Percentiles rank a stretch among this genome's conserved stretches.
These are phyloP conservation scores for Globisporangium uncinulatum DNA, from an alignment of 352 stramenopile species.

Conservation along the genomic window DNA sequence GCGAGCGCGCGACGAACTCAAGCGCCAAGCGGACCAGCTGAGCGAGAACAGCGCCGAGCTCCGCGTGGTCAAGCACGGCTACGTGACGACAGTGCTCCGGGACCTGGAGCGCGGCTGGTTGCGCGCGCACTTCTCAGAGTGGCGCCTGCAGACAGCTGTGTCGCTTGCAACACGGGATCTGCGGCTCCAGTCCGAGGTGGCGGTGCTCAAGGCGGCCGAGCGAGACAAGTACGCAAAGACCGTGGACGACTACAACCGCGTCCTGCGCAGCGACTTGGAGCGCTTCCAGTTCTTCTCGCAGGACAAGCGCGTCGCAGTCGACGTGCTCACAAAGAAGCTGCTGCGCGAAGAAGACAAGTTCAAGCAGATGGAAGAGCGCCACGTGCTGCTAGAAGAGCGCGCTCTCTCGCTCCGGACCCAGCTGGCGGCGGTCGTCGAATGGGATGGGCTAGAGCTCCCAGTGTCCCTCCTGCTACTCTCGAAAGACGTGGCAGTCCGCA, in stretches of 20 bases:
- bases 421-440: constrained; percentile 47
- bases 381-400: constrained; percentile 48
- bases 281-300: constrained; percentile 76
- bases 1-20: constrained; percentile 19
- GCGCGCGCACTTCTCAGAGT: constrained; percentile 34
- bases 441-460: constrained; percentile 35
- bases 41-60: constrained; percentile 44
- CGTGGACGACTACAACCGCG: constrained; percentile 66
- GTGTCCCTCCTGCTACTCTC: constrained; percentile 41
- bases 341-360: constrained; percentile 61
- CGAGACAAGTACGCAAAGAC: constrained; percentile 59
- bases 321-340: constrained; percentile 74
- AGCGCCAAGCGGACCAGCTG: constrained; percentile 35
- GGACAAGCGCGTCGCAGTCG: constrained; percentile 67
- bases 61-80: constrained; percentile 68
- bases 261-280: constrained; percentile 66
- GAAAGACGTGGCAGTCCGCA: constrained; percentile 43
- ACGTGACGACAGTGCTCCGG: constrained; percentile 41
- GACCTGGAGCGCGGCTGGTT: constrained; percentile 39
- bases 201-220: constrained; percentile 47
- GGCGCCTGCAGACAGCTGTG: constrained; percentile 33
- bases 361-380: constrained; percentile 52
- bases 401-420: constrained; percentile 35
- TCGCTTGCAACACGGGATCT: constrained; percentile 34
- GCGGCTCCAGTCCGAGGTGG: constrained; percentile 43